phyloP scores from a whole-genome alignment of 495 filamentous ascomycete genomes.

The Annulohypoxylon bovei region DNA sequence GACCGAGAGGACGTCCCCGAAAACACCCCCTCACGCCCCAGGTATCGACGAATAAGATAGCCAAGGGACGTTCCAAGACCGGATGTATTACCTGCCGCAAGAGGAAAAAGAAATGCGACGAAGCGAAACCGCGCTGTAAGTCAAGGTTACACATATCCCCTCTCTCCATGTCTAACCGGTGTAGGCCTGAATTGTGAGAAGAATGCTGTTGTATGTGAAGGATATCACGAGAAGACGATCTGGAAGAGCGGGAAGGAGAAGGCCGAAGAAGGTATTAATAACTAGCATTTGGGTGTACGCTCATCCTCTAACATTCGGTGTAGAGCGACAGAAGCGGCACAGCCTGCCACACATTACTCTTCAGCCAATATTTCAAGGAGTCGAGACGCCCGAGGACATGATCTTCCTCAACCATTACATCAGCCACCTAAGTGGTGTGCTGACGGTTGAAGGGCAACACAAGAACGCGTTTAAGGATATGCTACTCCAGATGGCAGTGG shows the following conservation, averaged over 20 bases:
- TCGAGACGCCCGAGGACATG: slow-evolving; percentile 86
- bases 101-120: slow-evolving; percentile 97
- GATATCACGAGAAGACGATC: slow-evolving; percentile 86
- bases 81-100: slow-evolving; percentile 92
- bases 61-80: slow-evolving; percentile 92
- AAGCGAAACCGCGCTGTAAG: slow-evolving; percentile 88
- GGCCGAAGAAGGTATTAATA: slow-evolving; percentile 72
- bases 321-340: slow-evolving; percentile 56
- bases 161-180: slow-evolving; percentile 36
- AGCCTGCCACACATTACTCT: slow-evolving; percentile 69
- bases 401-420: slow-evolving; percentile 90
- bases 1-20: slow-evolving; percentile 81
- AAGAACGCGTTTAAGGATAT: slow-evolving; percentile 91
- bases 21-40: slow-evolving; percentile 76
- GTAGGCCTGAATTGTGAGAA: slow-evolving; percentile 89
- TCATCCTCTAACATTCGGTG: slow-evolving; percentile 46
- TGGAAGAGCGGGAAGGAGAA: slow-evolving; percentile 88
- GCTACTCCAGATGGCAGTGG: slow-evolving; percentile 83
- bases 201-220: slow-evolving; percentile 92
- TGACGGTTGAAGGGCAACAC: slow-evolving; percentile 85
- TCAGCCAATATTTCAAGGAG: slow-evolving; percentile 81
- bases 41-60: slow-evolving; percentile 66
- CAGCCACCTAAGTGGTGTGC: slow-evolving; percentile 77
- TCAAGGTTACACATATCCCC: slow-evolving; percentile 14
- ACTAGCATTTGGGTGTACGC: slow-evolving; percentile 33